Base-by-base conservation (phyloP, 352 stramenopile genomes). In the Globisporangium acanthophoron region DNA sequence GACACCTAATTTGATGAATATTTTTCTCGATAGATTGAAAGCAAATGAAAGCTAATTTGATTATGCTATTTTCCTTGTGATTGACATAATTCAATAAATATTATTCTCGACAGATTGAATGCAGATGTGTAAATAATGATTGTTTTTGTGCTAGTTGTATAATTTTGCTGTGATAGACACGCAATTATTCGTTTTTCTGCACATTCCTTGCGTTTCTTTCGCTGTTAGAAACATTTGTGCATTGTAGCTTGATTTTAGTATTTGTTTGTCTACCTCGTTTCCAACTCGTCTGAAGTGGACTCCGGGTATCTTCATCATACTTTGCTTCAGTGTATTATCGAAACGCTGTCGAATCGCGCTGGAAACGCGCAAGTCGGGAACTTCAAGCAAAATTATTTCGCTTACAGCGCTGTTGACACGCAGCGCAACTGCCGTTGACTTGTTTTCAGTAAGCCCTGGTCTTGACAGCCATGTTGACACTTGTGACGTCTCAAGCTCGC, bases 401-500 rank as follows among this genome's bases (percentile, higher is more conserved):
- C 24, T 27, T 24, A 13, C 8, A 12, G 41, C 20, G 41, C 41
- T 45, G 41, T 47, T 24, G 41, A 47, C 48, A 33, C 55, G 56
- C 48, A n/a, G 53, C 55, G 54, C 53, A 47, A 47, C 41, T 24
- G 41, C 41, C 3, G 11, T 47, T 47, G 16, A 47, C 41, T 47
- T 47, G 41, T 11, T 13, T 24, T 47, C 18, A 27, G 16, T 47
- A 47, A 24, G 41, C 41, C 40, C 6, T 12, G 12, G n/a, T 20
- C 40, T 46, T 46, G 40, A 46, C 40, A 46, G 39, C 1, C 11
- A 43, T 16, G 39, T 43, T 43, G 8, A 9, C 31, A 35, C 31
- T 9, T 9, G 31, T 9, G 31, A 35, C 31, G 31, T 55, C 37
- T n/a, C 20, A 9, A 21, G 40, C 40, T n/a, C 40, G 13, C 18